Conservation (phyloP, 2,329 filamentous ascomycete genomes). For the Xylariaceae sp. region DNA sequence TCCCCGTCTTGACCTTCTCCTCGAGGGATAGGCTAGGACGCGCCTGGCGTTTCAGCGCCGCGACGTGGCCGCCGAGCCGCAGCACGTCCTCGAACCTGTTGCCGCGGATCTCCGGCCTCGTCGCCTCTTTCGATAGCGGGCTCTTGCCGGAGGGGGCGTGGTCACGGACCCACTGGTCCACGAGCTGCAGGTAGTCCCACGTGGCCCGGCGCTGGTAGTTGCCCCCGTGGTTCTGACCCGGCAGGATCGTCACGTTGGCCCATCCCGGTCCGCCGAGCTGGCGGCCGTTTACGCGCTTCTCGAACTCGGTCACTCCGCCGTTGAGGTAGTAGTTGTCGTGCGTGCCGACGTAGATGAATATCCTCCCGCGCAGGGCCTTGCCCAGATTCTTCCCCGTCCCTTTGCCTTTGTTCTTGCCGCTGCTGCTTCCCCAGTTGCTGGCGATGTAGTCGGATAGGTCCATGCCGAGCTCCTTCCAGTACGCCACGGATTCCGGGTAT, state of each 20-base stretch:
- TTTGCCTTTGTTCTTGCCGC: no score
- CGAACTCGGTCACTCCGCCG: constrained; percentile 18
- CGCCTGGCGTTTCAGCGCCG: constrained; percentile 17
- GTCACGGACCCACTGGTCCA: constrained; percentile 14
- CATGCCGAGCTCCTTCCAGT: constrained; percentile 18
- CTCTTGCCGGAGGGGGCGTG: constrained; percentile 15
- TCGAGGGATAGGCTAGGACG: constrained; percentile 6
- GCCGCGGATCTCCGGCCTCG: constrained; percentile 8
- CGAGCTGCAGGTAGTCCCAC: constrained; percentile 21
- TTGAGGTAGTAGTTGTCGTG: constrained; percentile 22
- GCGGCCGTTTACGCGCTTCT: constrained; percentile 11
- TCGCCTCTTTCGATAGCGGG: constrained; percentile 5
- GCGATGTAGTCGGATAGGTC: constrained; percentile 17
- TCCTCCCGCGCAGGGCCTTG: constrained; percentile 13
- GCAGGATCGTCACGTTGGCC: constrained; percentile 20
- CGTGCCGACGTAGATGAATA: constrained; percentile 20
- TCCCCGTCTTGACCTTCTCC: constrained; percentile 6
- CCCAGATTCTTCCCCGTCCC: constrained; percentile 15
- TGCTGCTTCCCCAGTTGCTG: constrained; percentile 20
- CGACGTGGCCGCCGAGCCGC: constrained; percentile 11
- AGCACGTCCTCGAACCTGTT: constrained; percentile 17
- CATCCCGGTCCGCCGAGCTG: constrained; percentile 16
- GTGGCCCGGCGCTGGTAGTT: constrained; percentile 17
- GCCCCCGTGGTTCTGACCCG: constrained; percentile 16
- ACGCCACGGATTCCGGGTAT: constrained; percentile 17